phyloP scores from a whole-genome alignment of 164 flowering plant species.

The Vitis riparia region DNA sequence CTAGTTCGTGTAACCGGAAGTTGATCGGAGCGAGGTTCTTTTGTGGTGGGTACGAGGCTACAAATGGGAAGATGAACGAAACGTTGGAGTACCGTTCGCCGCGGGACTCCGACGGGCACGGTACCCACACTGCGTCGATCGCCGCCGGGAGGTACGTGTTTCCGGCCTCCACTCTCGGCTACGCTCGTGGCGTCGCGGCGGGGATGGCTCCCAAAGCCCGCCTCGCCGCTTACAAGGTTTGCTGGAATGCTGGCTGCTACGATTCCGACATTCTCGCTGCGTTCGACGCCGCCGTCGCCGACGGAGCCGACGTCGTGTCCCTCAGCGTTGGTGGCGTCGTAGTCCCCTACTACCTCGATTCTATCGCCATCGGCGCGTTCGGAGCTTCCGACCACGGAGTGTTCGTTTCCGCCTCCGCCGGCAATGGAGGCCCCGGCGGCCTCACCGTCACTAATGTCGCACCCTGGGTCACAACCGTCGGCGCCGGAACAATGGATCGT shows the following conservation, averaged over 20 bases:
- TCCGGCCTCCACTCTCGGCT: slow-evolving; percentile 80
- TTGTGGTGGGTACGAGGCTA: slow-evolving; percentile 73
- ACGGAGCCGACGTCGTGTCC: slow-evolving; percentile 86
- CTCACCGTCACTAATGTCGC: slow-evolving; percentile 85
- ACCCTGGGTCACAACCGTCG: slow-evolving; percentile 94
- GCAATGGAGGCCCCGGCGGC: slow-evolving; percentile 92
- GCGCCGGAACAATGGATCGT: slow-evolving; percentile 86
- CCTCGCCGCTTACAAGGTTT: slow-evolving; percentile 87
- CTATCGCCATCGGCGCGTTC: slow-evolving; percentile 82
- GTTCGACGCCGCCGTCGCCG: slow-evolving; percentile 81
- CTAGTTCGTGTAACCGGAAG: slow-evolving; percentile 63
- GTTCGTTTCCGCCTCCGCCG: slow-evolving; percentile 92
- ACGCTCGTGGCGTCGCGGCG: slow-evolving; percentile 84
- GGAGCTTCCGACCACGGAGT: slow-evolving; percentile 70
- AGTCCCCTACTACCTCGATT: slow-evolving; percentile 78
- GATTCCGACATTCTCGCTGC: slow-evolving; percentile 94
- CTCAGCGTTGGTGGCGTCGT: slow-evolving; percentile 89
- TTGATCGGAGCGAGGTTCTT: slow-evolving; percentile 85
- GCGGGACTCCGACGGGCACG: slow-evolving; percentile 91
- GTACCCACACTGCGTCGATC: slow-evolving; percentile 94
- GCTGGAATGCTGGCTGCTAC: slow-evolving; percentile 87
- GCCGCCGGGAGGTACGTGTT: slow-evolving; percentile 93
- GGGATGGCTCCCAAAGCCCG: slow-evolving; percentile 98
- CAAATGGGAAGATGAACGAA: slow-evolving; percentile 82
- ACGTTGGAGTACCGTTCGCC: slow-evolving; percentile 70